Conservation (phyloP, 2,329 filamentous ascomycete species). For the Diaporthe aspalathi region DNA sequence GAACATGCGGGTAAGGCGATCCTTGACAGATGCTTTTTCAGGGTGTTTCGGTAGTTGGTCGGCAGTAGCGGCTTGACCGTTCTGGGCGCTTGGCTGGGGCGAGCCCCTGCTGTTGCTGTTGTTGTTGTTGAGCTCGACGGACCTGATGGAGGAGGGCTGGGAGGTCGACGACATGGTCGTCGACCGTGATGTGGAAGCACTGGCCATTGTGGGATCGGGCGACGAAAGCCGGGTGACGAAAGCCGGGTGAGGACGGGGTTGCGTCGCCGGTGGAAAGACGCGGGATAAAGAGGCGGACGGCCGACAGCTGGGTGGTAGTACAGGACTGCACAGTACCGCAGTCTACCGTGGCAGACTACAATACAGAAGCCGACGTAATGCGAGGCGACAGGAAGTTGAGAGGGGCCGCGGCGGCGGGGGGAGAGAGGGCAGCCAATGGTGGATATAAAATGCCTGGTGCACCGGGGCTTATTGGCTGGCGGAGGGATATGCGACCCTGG, state of each 20-base stretch:
- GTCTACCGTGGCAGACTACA: constrained; percentile 1
- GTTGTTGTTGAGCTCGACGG: constrained; percentile 57
- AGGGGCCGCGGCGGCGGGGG: neutral
- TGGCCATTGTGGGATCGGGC: constrained; percentile 46
- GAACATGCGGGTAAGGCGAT: constrained; percentile 74
- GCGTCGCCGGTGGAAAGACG: constrained; percentile 1
- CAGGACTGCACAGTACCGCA: neutral
- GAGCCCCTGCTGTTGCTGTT: constrained; percentile 52
- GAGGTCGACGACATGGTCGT: constrained; percentile 59
- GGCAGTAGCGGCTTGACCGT: constrained; percentile 47
- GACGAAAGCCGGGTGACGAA: constrained; percentile 19
- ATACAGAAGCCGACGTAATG: neutral
- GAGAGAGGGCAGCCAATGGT: neutral
- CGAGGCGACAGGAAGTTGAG: neutral
- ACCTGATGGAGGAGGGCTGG: constrained; percentile 62
- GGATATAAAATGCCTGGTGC: neutral
- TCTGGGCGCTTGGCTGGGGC: constrained; percentile 54
- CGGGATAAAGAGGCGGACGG: constrained; percentile 14
- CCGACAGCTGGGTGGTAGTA: constrained; percentile 1
- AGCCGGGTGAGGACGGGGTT: neutral
- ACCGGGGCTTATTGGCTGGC: constrained; percentile 30
- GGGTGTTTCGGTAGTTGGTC: constrained; percentile 53
- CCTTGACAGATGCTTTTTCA: constrained; percentile 72
- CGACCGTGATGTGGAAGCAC: constrained; percentile 46
- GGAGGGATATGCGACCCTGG: constrained; percentile 27